Base-by-base conservation (phyloP, 768 basidiomycete genomes). In the Pleurotus pulmonarius region DNA sequence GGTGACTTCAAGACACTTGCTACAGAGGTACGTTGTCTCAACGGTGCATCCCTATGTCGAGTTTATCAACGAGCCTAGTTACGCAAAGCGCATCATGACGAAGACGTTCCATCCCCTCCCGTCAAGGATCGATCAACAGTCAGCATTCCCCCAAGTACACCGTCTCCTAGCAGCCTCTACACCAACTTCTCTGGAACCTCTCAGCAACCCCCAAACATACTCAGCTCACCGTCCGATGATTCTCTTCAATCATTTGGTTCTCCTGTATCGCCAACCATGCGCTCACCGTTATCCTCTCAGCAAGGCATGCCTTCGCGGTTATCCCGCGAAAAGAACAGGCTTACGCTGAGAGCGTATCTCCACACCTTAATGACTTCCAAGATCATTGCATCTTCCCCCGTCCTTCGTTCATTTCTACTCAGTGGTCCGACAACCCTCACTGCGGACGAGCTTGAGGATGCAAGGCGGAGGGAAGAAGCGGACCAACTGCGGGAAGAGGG, bases 301-400 rank as follows among this genome's bases (percentile, higher is more conserved):
- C 56, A 61, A 16, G 59, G 61, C 22, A 68, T 74, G 24, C 76
- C 78, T 18, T 34, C 29, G 9, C 83, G 85, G 34, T 78, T 96
- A 18, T 78, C 92, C 1, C 79, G 97, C 22, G 97, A 99, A 69
- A 96, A 94, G 80, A 99, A 99, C 64, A 79, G 97, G 12, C 76
- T 99, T 3, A 98, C 97, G 0, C 82, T 99, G 15, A 85, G 97
- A 16, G 87, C 94, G 0, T 98, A 98, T 71, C 80, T 99, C n/a
- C 89, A 92, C 61, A 70, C 83, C 1, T 75, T 99, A 25, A 77
- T 98, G 55, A 70, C 83, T 20, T 84, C 84, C 1, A 82, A 86
- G 0, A 75, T 78, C 18, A 79, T 97, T n/a, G 87, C 89, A 3
- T 87, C 89, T 44, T 93, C 92, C 0, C 89, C 92, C 3, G 90